Evolutionary conservation across 225 moss, liverwort and hornwort genomes (phyloP), one percentile per base, ranked within the genome.

Genomic region (Rhytidiadelphus loreus): DNA sequence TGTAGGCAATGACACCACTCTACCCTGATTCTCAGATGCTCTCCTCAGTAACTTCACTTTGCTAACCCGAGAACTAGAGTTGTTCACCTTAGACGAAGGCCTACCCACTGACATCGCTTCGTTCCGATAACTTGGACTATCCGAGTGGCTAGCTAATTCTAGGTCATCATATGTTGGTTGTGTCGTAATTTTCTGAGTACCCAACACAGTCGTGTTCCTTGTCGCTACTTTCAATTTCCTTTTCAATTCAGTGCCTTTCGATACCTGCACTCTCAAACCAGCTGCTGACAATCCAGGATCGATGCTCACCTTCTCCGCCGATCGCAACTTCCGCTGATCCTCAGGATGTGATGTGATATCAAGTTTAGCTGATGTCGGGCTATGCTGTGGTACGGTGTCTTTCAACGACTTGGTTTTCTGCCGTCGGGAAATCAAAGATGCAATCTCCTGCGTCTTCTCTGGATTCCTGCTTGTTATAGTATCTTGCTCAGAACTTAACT

Each of bases 371-470:
- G 77, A 50, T 72, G 76, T 77, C 83, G 72, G 86, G 41, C 80
- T 66, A 61, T 86, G 86, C 72, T 80, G 86, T 68, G 83, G 62
- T 33, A 55, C 44, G 28, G 92, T 85, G 53, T 91, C 89, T 77
- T 89, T 89, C 71, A 89, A 68, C 56, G 81, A 73, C 72, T 87
- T 92, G 85, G 82, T 81, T 85, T 89, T 90, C 70, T 87, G 90
- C 69, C 77, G 82, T 85, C 87, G 76, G 72, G 69, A 81, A 77
- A 81, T 80, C 44, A 57, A 72, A 84, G 79, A 62, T 69, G 69
- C 87, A 68, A 55, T 64, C 71, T 89, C 90, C 77, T 81, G 88
- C 61, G 80, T 77, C 75, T 81, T 85, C 62, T 85, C 90, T 35
- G 87, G 84, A 77, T 85, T 89, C 82, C 87, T 90, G 66, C 79